Base-by-base conservation (phyloP, 2,329 filamentous ascomycete genomes). In the Cercospora nicotianae region DNA sequence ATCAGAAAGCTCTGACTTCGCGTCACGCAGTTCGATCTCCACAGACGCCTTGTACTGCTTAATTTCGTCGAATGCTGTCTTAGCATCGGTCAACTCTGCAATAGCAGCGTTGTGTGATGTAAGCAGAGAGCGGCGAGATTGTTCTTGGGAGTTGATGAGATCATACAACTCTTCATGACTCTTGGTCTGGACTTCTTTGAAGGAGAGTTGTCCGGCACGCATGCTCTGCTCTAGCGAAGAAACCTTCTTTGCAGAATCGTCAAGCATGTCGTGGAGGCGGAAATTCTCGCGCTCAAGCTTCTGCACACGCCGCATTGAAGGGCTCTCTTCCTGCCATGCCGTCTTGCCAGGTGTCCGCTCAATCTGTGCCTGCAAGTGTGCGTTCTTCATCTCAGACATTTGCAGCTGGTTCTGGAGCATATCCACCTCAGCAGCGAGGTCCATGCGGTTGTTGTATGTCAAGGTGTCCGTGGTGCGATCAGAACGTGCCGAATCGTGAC, bases 91-190 rank as follows among this genome's bases (percentile, higher is more conserved):
- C 66, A 98, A 86, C 77, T 98, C 94, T 0, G 90, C 87, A 63
- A 97, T 87, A 16, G 92, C 91, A 73, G 92, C 89, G 77, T 95
- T 96, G 79, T 98, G 93, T 71, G 90, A 89, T 75, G 94, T 90
- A 28, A 97, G 84, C 31, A 98, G 83, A 4, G 90, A 90, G 67
- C 91, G 89, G 57, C 95, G 88, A 30, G 93, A 93, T 70, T 96
- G 90, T 79, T 98, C 94, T 78, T 98, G 95, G 69, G 90, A 94
- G 79, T 93, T 96, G 77, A 98, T 90, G 45, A 97, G 85, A 70
- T 97, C 93, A 71, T 96, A 91, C 18, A 98, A 88, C 79, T 98
- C 95, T 77, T 97, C 94, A 74, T 98, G 93, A 5, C 93, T 96
- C 78, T 92, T 94, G 1, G 94, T 91, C 79, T 97, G 94, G 57